These are phyloP conservation scores for Beta vulgaris DNA, from an alignment of 148 eudicot species.

Conservation along the genomic window DNA sequence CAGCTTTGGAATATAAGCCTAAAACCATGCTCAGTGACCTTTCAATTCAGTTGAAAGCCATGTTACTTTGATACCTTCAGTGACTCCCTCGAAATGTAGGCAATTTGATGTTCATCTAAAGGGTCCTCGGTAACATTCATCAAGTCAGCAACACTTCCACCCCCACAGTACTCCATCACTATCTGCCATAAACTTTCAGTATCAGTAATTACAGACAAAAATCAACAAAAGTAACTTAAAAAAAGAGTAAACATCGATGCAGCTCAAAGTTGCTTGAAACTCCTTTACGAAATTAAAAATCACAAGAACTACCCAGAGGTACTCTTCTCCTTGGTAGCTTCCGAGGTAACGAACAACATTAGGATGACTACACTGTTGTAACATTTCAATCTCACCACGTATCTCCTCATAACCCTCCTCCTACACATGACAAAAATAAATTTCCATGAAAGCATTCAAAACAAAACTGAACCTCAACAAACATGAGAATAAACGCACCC, in stretches of 20 bases:
- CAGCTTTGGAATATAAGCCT: not conserved
- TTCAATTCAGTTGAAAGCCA: not conserved
- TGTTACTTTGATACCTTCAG: slow-evolving; percentile 58
- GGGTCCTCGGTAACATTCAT: slow-evolving; percentile 92
- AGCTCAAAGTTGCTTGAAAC: not conserved
- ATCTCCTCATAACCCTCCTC: slow-evolving; percentile 99
- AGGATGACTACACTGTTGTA: slow-evolving; percentile 99
- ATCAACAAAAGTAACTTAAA: not conserved
- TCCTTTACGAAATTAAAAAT: not conserved
- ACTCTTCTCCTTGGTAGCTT: slow-evolving; percentile 98
- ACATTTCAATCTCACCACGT: slow-evolving; percentile 98
- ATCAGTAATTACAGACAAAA: slow-evolving; percentile 9
- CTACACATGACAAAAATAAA: slow-evolving; percentile 32
- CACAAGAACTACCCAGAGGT: slow-evolving; percentile 75
- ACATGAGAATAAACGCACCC: slow-evolving; percentile 43
- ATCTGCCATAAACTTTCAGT: slow-evolving; percentile 56
- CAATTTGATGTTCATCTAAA: slow-evolving; percentile 88
- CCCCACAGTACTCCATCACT: slow-evolving; percentile 99
- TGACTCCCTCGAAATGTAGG: slow-evolving; percentile 86
- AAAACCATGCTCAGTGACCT: not conserved
- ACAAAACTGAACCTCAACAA: slow-evolving; percentile 13
- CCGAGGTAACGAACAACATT: slow-evolving; percentile 98
- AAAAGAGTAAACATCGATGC: not conserved
- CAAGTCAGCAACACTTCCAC: slow-evolving; percentile 98
- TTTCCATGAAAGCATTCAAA: slow-evolving; percentile 1